These are phyloP conservation scores for Onygenales sp. DNA, from an alignment of 2,329 filamentous ascomycete species.

Conservation along the genomic window DNA sequence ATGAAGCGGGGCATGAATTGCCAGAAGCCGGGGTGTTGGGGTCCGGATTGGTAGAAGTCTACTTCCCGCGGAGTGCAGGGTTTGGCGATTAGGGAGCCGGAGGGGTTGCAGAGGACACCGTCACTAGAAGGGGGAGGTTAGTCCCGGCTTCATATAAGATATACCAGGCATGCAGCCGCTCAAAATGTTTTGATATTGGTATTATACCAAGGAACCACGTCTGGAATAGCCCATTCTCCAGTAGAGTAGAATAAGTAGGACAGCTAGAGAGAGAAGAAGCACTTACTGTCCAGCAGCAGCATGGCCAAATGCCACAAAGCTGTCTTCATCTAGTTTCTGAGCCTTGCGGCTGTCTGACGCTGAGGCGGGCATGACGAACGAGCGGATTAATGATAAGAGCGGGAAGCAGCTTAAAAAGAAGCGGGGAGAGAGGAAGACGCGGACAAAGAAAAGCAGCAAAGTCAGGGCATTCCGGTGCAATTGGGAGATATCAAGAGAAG, in stretches of 20 bases:
- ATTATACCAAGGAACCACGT: too few species aligned
- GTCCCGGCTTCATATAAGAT: not conserved
- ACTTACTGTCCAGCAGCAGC: slow-evolving; percentile 42
- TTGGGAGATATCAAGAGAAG: too few species aligned
- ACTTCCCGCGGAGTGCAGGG: slow-evolving; percentile 82
- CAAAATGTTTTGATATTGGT: too few species aligned
- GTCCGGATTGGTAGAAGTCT: slow-evolving; percentile 74
- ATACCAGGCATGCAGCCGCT: too few species aligned
- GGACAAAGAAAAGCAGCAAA: not conserved
- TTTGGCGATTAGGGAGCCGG: slow-evolving; percentile 85
- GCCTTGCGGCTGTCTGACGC: slow-evolving; percentile 24
- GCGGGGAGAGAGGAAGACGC: not conserved
- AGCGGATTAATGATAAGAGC: not conserved
- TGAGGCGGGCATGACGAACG: slow-evolving; percentile 21
- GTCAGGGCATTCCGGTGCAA: too few species aligned
- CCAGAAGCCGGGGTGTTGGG: slow-evolving; percentile 62
- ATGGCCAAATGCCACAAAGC: slow-evolving; percentile 37
- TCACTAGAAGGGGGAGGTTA: slow-evolving; percentile 49
- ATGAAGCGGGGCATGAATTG: slow-evolving; percentile 77
- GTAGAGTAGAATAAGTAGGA: not conserved
- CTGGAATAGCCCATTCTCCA: too few species aligned
- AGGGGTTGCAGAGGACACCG: slow-evolving; percentile 74
- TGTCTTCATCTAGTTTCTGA: slow-evolving; percentile 27
- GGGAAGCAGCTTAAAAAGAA: not conserved
- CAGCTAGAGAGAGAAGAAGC: not conserved